These are phyloP conservation scores for Tephrocybe rancida DNA, from an alignment of 768 basidiomycete species.

Conservation along the genomic window DNA sequence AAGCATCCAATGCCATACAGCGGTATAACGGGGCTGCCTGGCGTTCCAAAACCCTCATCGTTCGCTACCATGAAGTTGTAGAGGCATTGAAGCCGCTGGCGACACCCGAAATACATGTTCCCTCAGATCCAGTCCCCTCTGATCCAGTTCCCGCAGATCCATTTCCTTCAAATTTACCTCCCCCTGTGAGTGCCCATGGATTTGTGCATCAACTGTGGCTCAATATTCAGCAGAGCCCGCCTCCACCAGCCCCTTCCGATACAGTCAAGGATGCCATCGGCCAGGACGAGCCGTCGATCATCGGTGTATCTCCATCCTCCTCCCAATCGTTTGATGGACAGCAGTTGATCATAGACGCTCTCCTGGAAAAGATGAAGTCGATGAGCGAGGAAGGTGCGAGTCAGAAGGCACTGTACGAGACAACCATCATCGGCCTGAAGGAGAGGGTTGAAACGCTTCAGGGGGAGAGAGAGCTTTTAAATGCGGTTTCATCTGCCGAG, in stretches of 20 bases:
- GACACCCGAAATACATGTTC: background rate
- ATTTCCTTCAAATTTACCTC: no score
- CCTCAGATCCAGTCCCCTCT: background rate
- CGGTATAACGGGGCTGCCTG: background rate
- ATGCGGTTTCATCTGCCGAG: no score
- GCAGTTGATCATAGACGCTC: background rate
- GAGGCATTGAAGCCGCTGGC: background rate
- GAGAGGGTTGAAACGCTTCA: background rate
- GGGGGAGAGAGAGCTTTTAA: background rate
- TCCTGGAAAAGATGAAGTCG: background rate
- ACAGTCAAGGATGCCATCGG: background rate
- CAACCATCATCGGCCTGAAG: background rate
- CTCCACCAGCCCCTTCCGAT: background rate
- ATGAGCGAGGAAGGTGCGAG: background rate
- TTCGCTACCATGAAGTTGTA: constrained; percentile 5
- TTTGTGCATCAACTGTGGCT: no score
- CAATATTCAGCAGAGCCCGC: background rate
- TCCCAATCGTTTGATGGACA: background rate
- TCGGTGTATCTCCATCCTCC: background rate
- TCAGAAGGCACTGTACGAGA: background rate
- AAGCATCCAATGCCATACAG: constrained; percentile 5
- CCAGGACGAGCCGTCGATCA: background rate
- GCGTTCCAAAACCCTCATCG: background rate
- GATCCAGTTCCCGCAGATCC: no score
- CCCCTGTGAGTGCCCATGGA: no score